Evolutionary conservation across 1,284 basidiomycete species (phyloP).

Genomic region (Ceratobasidium sp.): DNA sequence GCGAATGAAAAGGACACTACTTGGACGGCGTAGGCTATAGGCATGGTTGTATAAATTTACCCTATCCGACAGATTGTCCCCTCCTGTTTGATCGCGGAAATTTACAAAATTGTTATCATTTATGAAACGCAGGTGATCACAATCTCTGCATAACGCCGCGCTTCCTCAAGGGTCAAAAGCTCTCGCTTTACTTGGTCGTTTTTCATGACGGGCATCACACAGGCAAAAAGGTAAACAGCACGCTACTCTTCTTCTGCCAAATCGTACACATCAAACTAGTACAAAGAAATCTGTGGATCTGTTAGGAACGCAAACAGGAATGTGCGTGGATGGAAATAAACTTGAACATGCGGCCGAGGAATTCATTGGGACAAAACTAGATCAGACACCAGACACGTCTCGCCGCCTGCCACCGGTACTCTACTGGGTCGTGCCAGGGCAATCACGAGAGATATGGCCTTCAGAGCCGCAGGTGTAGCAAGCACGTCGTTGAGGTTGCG

Average conservation of each 20-base stretch:
- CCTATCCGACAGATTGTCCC: neutral
- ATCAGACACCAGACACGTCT: slow-evolving; percentile 28
- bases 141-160: no score
- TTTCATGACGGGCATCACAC: neutral
- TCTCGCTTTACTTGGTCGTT: no score
- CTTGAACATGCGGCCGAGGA: slow-evolving; percentile 27
- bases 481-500: slow-evolving; percentile 73
- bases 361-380: slow-evolving; percentile 9
- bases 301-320: slow-evolving; percentile 27
- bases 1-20: neutral
- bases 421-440: slow-evolving; percentile 59
- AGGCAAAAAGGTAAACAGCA: slow-evolving; percentile 11
- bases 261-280: slow-evolving; percentile 35
- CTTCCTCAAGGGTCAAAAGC: no score
- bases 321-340: slow-evolving; percentile 5
- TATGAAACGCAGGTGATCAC: neutral
- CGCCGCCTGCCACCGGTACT: neutral
- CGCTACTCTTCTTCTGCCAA: slow-evolving; percentile 36
- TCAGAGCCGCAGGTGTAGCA: slow-evolving; percentile 88
- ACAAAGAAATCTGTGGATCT: slow-evolving; percentile 37
- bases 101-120: neutral
- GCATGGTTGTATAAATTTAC: slow-evolving; percentile 2
- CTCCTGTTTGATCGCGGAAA: neutral
- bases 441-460: slow-evolving; percentile 84
- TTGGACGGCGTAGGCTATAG: neutral